Evolutionary conservation across 495 filamentous ascomycete species (phyloP).

Genomic region (Aspergillus ostianus): DNA sequence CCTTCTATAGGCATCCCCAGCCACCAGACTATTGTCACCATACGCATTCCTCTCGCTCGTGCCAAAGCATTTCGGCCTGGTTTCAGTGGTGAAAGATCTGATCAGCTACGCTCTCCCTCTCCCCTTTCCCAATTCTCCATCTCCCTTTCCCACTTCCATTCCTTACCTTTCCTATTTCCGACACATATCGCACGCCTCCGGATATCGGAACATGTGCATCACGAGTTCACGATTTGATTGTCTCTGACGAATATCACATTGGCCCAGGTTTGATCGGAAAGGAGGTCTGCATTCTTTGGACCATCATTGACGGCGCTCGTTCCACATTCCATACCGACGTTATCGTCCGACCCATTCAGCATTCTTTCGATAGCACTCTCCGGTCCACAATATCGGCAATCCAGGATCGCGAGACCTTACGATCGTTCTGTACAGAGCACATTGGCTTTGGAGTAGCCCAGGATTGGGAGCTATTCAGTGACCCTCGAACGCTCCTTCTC

Average conservation of each 20-base stretch:
- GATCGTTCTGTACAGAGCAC: slow-evolving; percentile 4
- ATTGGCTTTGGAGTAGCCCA: neutral
- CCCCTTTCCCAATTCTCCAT: slow-evolving; percentile 30
- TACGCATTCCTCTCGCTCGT: slow-evolving; percentile 14
- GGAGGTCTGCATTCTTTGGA: slow-evolving; percentile 17
- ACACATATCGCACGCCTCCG: slow-evolving; percentile 7
- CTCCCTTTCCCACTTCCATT: slow-evolving; percentile 23
- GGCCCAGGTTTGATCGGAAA: slow-evolving; percentile 14
- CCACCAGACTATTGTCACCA: slow-evolving; percentile 21
- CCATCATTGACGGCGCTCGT: slow-evolving; percentile 5
- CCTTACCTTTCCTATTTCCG: slow-evolving; percentile 18
- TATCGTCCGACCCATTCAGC: slow-evolving; percentile 9
- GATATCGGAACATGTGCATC: slow-evolving; percentile 8
- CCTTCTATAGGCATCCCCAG: slow-evolving; percentile 31
- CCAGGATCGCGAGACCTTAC: neutral
- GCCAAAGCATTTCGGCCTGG: slow-evolving; percentile 31
- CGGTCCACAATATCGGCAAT: neutral
- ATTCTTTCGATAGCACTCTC: neutral
- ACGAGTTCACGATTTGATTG: slow-evolving; percentile 3
- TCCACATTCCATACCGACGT: slow-evolving; percentile 31
- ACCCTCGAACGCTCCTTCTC: slow-evolving; percentile 43
- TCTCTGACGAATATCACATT: slow-evolving; percentile 13
- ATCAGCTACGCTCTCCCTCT: slow-evolving; percentile 35
- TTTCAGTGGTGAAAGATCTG: slow-evolving; percentile 20
- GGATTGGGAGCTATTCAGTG: slow-evolving; percentile 8